Evolutionary conservation across 78 protist genomes (phyloP).

Genomic region (Capsaspora owczarzaki): DNA sequence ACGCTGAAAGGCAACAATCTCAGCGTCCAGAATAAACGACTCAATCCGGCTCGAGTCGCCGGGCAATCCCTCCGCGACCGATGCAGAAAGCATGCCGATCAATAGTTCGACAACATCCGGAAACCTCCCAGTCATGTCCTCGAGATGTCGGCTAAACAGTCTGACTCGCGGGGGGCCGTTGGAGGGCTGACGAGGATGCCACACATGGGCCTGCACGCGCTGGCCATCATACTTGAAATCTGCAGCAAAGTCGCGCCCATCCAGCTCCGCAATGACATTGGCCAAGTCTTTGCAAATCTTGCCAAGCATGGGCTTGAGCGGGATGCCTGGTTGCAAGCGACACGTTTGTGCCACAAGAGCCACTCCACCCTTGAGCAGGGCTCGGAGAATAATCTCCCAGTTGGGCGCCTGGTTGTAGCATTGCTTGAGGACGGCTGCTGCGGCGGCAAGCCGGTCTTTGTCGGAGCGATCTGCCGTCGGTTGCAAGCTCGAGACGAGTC

Average conservation of each 20-base stretch:
- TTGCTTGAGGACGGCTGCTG: neutral
- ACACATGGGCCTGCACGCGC: slow-evolving; percentile 34
- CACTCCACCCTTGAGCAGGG: neutral
- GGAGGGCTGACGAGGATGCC: neutral
- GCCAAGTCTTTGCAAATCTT: neutral
- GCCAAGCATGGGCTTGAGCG: slow-evolving; percentile 26
- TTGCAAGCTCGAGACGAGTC: no score
- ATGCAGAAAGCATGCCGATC: no score
- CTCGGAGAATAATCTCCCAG: neutral
- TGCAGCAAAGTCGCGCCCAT: neutral
- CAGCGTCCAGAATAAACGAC: no score
- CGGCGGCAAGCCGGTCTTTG: neutral
- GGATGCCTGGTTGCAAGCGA: neutral
- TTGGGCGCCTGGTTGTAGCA: neutral
- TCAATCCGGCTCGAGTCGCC: no score
- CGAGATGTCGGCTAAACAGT: slow-evolving; percentile 34
- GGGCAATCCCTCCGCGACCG: no score
- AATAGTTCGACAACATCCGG: no score
- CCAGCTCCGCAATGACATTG: neutral
- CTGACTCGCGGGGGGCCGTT: neutral
- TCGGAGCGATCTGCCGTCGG: no score
- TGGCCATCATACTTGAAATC: slow-evolving; percentile 47
- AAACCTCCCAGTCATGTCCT: slow-evolving; percentile 25
- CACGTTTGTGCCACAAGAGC: neutral
- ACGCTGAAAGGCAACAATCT: no score